phyloP scores from a whole-genome alignment of 1,284 basidiomycete genomes.

The Calocybe gambosa region DNA sequence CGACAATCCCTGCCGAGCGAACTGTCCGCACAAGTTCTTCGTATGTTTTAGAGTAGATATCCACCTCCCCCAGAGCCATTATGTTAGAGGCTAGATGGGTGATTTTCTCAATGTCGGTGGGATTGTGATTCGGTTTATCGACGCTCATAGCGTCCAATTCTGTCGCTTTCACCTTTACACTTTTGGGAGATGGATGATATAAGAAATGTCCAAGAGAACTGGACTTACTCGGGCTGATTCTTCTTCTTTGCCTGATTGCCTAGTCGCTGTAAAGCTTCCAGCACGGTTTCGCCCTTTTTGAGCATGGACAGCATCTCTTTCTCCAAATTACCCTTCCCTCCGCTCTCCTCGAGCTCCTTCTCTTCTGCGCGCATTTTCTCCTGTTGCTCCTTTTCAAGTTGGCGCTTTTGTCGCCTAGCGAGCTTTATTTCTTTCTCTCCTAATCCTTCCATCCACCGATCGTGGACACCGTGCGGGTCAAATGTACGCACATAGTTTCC shows the following conservation, averaged over 20 bases:
- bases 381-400: slow-evolving; percentile 62
- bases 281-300: slow-evolving; percentile 85
- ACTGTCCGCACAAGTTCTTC: slow-evolving; percentile 75
- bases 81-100: slow-evolving; percentile 79
- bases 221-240: no score
- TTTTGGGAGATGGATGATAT: slow-evolving; percentile 13
- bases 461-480: slow-evolving; percentile 89
- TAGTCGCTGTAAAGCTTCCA: slow-evolving; percentile 84
- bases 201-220: background rate
- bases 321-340: slow-evolving; percentile 66
- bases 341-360: slow-evolving; percentile 53
- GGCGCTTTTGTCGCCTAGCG: slow-evolving; percentile 66
- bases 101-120: slow-evolving; percentile 65
- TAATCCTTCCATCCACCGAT: slow-evolving; percentile 90
- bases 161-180: slow-evolving; percentile 31
- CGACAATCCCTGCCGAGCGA: slow-evolving; percentile 63
- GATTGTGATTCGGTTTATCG: slow-evolving; percentile 35
- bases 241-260: slow-evolving; percentile 69
- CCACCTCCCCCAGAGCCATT: slow-evolving; percentile 76
- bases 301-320: slow-evolving; percentile 66
- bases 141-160: slow-evolving; percentile 36
- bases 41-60: slow-evolving; percentile 80
- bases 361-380: slow-evolving; percentile 73
- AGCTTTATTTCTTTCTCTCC: slow-evolving; percentile 84
- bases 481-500: slow-evolving; percentile 84